A percentile compares a stretch with the other conserved stretches of the same genome.
Evolutionary conservation across 2,329 filamentous ascomycete genomes (phyloP).

Genomic region (Diaporthe ilicicola): DNA sequence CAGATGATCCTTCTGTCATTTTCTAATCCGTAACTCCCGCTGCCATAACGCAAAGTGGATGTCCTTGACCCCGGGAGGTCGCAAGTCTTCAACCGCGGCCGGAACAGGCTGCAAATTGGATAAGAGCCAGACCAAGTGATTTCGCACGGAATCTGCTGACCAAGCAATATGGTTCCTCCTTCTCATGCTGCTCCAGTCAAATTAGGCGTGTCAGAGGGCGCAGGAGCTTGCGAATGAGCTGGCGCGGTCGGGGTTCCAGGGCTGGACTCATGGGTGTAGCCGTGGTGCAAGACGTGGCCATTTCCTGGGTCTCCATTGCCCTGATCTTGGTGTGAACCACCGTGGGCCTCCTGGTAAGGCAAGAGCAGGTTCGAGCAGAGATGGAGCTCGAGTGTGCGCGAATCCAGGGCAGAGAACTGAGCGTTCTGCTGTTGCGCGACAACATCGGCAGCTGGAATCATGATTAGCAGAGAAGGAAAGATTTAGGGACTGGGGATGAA

Average conservation of each 20-base stretch:
- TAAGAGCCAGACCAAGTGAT: neutral
- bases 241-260: neutral
- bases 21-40: neutral
- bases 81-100: neutral
- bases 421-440: constrained; percentile 58
- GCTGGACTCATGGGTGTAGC: neutral
- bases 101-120: neutral
- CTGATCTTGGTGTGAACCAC: constrained; percentile 6
- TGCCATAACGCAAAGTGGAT: neutral
- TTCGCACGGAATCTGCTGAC: no score
- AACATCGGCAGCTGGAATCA: constrained; percentile 47
- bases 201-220: neutral
- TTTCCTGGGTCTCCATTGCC: neutral
- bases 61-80: neutral
- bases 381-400: constrained; percentile 55
- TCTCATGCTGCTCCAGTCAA: neutral
- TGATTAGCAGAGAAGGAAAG: constrained; percentile 29
- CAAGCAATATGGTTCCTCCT: neutral
- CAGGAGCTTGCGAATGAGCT: neutral
- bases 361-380: constrained; percentile 55
- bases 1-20: neutral
- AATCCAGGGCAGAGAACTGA: constrained; percentile 59
- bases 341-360: constrained; percentile 32
- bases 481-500: no score
- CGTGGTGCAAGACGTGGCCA: neutral